Base-by-base conservation (phyloP, 2,329 filamentous ascomycete genomes). In the Aphanoascus verrucosus region DNA sequence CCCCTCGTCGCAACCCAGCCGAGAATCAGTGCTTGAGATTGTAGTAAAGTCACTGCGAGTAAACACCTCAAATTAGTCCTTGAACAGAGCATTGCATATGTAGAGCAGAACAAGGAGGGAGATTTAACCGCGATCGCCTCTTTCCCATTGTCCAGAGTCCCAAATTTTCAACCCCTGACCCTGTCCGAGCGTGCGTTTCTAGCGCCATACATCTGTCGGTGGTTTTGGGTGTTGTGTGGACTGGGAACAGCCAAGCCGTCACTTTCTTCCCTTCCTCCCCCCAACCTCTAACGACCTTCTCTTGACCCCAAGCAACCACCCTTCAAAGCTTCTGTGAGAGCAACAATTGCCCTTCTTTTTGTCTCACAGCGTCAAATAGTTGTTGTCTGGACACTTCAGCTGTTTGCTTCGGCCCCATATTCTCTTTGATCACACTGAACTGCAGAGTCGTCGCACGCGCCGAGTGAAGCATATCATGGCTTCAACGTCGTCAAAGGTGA, bases 121-220 rank as follows among this genome's bases (percentile, higher is more conserved):
- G 7, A 34, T 48, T 37, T 48, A 20, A 48, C 5, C 32, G 28
- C 9, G 37, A 49, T 49, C 37, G 37, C 40, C 42, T 34, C 17
- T 38, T 45, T 17, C 34, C 12, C 43, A 34, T 45, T 19, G 23
- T 41, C 35, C 35, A 43, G n/a, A 37, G 14, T 49, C 48, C 48
- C 37, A 42, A 19, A 14, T 35, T 28, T 35, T 14, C 40, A 44
- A 40, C 51, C 51, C 51, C 51, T 53, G 51, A 53, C 51, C 51
- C 37, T 48, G 51, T 53, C 51, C 51, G 31, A 53, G 51, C 51
- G 51, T 48, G 43, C 34, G 51, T 53, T 47, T 40, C 35, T 47
- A 47, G 51, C 51, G 49, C 49, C 40, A 52, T 28, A 37, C 40
- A 52, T 14, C 17, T 44, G 49, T 51, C 35, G 41, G 49, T 45